Evolutionary conservation across 2,329 filamentous ascomycete species (phyloP).

Genomic region (Stachybotrys echinatus): DNA sequence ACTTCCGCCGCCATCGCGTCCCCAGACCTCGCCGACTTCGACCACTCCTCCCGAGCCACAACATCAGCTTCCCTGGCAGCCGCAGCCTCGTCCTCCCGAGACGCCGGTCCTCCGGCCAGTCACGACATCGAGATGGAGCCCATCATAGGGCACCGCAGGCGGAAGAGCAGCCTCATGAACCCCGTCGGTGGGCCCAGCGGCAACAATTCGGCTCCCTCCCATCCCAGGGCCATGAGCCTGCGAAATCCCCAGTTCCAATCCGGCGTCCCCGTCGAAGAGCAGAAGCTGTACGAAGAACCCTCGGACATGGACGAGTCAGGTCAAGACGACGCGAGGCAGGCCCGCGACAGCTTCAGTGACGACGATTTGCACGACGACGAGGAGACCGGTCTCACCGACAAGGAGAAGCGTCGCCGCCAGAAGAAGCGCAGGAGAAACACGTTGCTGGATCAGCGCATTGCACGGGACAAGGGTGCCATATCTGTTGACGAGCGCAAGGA

Average conservation of each 20-base stretch:
- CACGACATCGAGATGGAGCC: constrained; percentile 53
- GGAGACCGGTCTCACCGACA: constrained; percentile 77
- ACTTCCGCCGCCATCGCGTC: background rate
- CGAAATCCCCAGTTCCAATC: constrained; percentile 12
- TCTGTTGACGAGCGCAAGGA: constrained; percentile 69
- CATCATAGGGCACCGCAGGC: constrained; percentile 48
- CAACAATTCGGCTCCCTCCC: constrained; percentile 16
- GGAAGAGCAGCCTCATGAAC: constrained; percentile 49
- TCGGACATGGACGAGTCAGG: constrained; percentile 24
- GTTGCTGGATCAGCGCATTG: constrained; percentile 64
- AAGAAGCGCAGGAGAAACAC: constrained; percentile 63
- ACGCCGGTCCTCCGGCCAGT: constrained; percentile 9
- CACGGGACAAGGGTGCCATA: constrained; percentile 46
- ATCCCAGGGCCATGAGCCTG: constrained; percentile 16
- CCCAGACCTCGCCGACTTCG: background rate
- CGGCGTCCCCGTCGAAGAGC: constrained; percentile 29
- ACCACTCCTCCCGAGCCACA: background rate
- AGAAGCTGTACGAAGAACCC: constrained; percentile 41
- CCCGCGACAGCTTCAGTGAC: constrained; percentile 54
- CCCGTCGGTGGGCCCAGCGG: constrained; percentile 20
- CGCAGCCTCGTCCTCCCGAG: constrained; percentile 10
- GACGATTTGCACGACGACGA: constrained; percentile 79
- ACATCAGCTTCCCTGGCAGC: constrained; percentile 4
- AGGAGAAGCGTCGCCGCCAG: constrained; percentile 64
- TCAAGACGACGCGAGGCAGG: constrained; percentile 16